Conservation (phyloP, 2,329 filamentous ascomycete genomes). For the Fusarium burgessii region DNA sequence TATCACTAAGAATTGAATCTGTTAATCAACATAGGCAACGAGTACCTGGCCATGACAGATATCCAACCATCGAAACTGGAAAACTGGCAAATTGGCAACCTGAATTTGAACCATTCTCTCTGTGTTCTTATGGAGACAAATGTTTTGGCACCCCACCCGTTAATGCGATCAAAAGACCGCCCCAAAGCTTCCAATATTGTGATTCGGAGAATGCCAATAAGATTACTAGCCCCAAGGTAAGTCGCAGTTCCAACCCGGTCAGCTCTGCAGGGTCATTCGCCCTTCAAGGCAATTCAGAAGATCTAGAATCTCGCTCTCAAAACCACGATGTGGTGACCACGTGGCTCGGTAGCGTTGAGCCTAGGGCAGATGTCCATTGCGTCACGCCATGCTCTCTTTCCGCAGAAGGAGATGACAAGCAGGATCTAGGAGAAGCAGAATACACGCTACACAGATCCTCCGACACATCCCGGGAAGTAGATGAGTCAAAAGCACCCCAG, state of each 20-base stretch:
- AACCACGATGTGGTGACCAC: not conserved
- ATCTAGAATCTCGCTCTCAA: not conserved
- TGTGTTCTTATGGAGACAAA: slow-evolving; percentile 37
- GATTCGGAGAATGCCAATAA: not conserved
- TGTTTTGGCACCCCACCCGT: slow-evolving; percentile 1
- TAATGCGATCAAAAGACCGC: not conserved
- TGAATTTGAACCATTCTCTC: slow-evolving; percentile 29
- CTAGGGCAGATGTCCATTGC: not conserved
- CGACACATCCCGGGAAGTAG: not conserved
- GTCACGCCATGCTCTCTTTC: not conserved
- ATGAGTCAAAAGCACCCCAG: not conserved
- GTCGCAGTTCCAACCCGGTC: not conserved
- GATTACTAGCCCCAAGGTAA: not conserved
- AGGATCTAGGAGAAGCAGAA: not conserved
- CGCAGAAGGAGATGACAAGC: not conserved
- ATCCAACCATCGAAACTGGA: not conserved
- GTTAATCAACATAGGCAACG: slow-evolving; percentile 8
- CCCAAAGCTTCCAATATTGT: not conserved
- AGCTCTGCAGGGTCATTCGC: not conserved
- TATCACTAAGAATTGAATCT: slow-evolving; percentile 36
- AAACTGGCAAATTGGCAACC: not conserved
- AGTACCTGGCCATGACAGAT: slow-evolving; percentile 18
- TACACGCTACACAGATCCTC: not conserved
- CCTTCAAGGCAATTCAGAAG: not conserved
- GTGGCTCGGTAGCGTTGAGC: slow-evolving; percentile 16